Evolutionary conservation across 2,329 filamentous ascomycete genomes (phyloP).

Genomic region (Aspergillus nomiae): DNA sequence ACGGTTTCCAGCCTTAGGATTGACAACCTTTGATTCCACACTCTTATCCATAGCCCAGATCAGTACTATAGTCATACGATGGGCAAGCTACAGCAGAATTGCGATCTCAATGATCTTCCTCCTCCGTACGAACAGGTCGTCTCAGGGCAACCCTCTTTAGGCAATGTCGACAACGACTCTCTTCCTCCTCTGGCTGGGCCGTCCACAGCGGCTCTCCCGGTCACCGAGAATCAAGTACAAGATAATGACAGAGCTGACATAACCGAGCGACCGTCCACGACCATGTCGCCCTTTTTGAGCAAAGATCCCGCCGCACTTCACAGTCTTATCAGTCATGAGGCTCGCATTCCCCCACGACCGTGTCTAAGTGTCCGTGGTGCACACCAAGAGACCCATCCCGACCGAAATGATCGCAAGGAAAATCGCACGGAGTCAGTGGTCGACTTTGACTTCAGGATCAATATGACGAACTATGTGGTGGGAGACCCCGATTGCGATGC

Average conservation of each 20-base stretch:
- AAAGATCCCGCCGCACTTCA: slow-evolving; percentile 37
- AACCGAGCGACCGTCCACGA: neutral
- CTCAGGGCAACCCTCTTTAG: neutral
- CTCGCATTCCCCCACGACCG: slow-evolving; percentile 53
- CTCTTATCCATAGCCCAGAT: neutral
- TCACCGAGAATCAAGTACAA: neutral
- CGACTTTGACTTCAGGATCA: slow-evolving; percentile 34
- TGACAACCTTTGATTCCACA: neutral
- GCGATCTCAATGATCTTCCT: neutral
- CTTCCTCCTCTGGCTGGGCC: neutral
- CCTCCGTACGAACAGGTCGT: neutral
- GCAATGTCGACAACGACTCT: neutral
- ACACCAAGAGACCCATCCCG: slow-evolving; percentile 47
- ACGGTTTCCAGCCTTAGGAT: neutral
- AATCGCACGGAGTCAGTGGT: slow-evolving; percentile 26
- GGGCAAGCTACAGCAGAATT: neutral
- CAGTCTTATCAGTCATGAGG: slow-evolving; percentile 41
- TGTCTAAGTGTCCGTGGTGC: slow-evolving; percentile 57
- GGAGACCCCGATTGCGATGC: slow-evolving; percentile 13
- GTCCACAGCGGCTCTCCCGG: neutral
- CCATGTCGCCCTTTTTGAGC: slow-evolving; percentile 14
- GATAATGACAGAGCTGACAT: neutral
- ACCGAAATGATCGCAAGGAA: slow-evolving; percentile 20
- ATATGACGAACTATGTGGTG: slow-evolving; percentile 24
- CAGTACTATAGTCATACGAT: neutral